Percentiles rank a stretch among this genome's conserved stretches.
Conservation (phyloP, 2,329 filamentous ascomycete genomes). For the Fusarium buharicum region DNA sequence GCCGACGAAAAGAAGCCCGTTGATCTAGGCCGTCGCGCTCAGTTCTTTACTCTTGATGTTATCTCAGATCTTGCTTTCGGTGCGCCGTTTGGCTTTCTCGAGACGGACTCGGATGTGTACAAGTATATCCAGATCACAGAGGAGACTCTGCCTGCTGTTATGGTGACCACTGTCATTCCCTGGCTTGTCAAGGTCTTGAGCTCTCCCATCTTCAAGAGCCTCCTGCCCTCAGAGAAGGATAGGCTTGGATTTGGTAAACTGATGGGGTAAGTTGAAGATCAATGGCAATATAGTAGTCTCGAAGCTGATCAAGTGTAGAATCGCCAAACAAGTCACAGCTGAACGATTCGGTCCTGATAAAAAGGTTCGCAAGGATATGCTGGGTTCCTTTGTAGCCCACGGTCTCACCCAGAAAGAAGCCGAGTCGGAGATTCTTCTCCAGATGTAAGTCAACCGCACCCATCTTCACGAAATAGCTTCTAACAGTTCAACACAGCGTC, state of each 20-base stretch:
- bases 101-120: constrained; percentile 58
- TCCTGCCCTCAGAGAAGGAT: constrained; percentile 55
- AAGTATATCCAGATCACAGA: constrained; percentile 58
- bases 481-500: constrained; percentile 47
- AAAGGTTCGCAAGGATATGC: constrained; percentile 47
- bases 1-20: constrained; percentile 5
- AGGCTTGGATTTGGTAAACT: constrained; percentile 53
- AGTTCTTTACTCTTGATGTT: constrained; percentile 65
- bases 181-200: constrained; percentile 55
- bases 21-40: constrained; percentile 60
- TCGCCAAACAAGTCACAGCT: constrained; percentile 46
- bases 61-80: constrained; percentile 63
- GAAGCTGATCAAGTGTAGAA: constrained; percentile 20
- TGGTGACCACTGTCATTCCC: constrained; percentile 56
- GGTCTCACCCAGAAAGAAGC: constrained; percentile 44
- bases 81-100: constrained; percentile 58
- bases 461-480: fast-evolving
- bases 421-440: constrained; percentile 44
- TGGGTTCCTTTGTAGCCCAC: constrained; percentile 47
- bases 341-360: constrained; percentile 43
- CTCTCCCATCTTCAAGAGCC: constrained; percentile 53
- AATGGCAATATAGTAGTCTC: neutral
- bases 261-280: constrained; percentile 54
- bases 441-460: constrained; percentile 23
- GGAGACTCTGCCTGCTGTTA: constrained; percentile 56